Evolutionary conservation across 108 stramenopile genomes (phyloP), one percentile per base, ranked within the genome.

Genomic region (Cyclostephanos tholiformis): DNA sequence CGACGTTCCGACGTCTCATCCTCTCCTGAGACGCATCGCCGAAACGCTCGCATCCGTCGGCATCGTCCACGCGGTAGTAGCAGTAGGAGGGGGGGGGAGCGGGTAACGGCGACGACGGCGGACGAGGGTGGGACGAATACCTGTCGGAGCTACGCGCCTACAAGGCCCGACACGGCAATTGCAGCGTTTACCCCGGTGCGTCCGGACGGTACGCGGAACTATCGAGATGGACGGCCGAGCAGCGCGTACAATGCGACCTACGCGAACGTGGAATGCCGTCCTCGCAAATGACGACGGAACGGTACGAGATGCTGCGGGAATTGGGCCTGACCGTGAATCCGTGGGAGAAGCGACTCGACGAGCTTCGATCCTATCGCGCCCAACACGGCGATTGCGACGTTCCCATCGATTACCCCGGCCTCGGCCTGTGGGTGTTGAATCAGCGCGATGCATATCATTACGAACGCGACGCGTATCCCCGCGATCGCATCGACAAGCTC

Each of bases 331-430:
- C 57, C 11, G 30, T 63, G n/a, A 55, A 78, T 48, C 72, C 59
- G 19, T 80, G 79, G 79, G 69, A 75, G 29, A 29, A 20, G 6
- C 46, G 51, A 25, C 71, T 80, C 29, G 38, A 65, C 14, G 66
- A 71, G 66, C 63, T 84, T 8, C 67, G 55, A 26, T 25, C 25
- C 0, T 84, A 70, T 48, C 50, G 65, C 26, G 23, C 26, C 7
- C 19, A 8, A 1, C 75, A 80, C 48, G 83, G 83, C 0, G 74
- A 84, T 23, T 75, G 65, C 63, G 69, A 84, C 59, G 83, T 84
- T 3, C 83, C 83, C 14, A 25, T 71, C 25, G 35, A 58, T 29
- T 38, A 80, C 51, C 75, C 74, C 69, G 35, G 43, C 35, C 75
- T 80, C 3, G 79, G 79, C 5, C 20, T 71, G 19, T 80, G 79